Conservation (phyloP, 164 flowering plant genomes). For the Magnolia sinica region DNA sequence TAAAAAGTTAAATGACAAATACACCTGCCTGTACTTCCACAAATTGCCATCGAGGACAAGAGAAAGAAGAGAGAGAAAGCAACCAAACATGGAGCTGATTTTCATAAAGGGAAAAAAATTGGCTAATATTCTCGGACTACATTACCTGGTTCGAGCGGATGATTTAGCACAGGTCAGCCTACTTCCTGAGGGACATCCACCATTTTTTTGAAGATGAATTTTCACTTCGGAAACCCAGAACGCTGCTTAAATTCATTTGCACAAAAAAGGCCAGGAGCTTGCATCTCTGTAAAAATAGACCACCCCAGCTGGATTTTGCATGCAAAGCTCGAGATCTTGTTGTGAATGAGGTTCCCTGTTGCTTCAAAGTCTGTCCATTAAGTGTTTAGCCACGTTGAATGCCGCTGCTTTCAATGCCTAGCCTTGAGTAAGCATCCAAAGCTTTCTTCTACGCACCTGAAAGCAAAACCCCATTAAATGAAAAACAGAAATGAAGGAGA, state of each 20-base stretch:
- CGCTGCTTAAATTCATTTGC: conserved; percentile 3
- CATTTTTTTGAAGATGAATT: conserved; percentile 2
- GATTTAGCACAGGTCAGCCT: conserved; percentile 14
- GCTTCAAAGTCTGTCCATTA: neutral
- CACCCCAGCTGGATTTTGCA: conserved; percentile 2
- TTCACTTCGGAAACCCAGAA: neutral
- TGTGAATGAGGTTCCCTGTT: neutral
- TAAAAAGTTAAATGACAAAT: neutral
- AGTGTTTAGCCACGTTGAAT: neutral
- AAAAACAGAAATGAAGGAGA: neutral
- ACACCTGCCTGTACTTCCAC: neutral
- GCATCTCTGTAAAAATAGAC: conserved; percentile 1
- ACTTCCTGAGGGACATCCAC: conserved; percentile 9
- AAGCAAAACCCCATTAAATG: neutral
- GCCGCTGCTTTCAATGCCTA: conserved; percentile 11
- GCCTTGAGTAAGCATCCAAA: conserved; percentile 16
- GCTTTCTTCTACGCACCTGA: conserved; percentile 4
- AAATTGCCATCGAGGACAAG: conserved; percentile 1
- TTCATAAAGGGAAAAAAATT: conserved; percentile 7
- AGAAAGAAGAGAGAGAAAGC: conserved; percentile 3
- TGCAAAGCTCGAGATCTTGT: conserved; percentile 4
- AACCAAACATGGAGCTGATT: conserved; percentile 9
- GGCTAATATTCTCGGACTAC: conserved; percentile 17
- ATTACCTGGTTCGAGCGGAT: conserved; percentile 16
- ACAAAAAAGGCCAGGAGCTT: conserved; percentile 1